phyloP scores from a whole-genome alignment of 1,284 basidiomycete species.

The Ganoderma resinaceum region DNA sequence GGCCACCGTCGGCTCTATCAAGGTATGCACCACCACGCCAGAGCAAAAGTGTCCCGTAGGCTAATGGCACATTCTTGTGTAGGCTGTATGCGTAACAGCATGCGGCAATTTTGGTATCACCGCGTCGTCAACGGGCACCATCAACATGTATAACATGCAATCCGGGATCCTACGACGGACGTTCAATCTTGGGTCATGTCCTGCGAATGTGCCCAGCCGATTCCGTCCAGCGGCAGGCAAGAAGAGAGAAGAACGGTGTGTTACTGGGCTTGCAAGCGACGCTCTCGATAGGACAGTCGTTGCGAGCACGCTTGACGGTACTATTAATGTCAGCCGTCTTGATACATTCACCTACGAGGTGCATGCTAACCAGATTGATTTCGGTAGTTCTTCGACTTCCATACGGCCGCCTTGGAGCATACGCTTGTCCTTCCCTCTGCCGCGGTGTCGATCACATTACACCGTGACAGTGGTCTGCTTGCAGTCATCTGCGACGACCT shows the following conservation, averaged over 20 bases:
- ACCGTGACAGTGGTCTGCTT: constrained; percentile 89
- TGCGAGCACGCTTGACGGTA: constrained; percentile 89
- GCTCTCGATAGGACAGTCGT: constrained; percentile 85
- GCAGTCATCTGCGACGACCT: constrained; percentile 89
- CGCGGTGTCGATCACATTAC: constrained; percentile 76
- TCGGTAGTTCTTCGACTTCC: constrained; percentile 94
- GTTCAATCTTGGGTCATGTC: constrained; percentile 72
- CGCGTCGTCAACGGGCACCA: constrained; percentile 79
- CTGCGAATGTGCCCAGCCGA: constrained; percentile 54
- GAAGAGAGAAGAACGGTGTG: constrained; percentile 62
- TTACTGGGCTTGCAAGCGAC: constrained; percentile 90
- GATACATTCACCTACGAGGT: background rate
- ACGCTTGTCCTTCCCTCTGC: constrained; percentile 74
- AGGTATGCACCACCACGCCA: constrained; percentile 50
- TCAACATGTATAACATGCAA: constrained; percentile 96
- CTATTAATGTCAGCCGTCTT: constrained; percentile 73
- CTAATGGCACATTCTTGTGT: background rate
- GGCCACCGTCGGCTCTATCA: constrained; percentile 61
- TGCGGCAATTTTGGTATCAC: constrained; percentile 97
- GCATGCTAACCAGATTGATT: background rate
- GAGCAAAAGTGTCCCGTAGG: constrained; percentile 4
- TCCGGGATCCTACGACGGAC: constrained; percentile 87
- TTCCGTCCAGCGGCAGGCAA: constrained; percentile 41
- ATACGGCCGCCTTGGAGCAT: constrained; percentile 77
- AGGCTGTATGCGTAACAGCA: constrained; percentile 91